These are phyloP conservation scores for Opeltia flavorubescens DNA, from an alignment of 495 filamentous ascomycete species.

Conservation along the genomic window DNA sequence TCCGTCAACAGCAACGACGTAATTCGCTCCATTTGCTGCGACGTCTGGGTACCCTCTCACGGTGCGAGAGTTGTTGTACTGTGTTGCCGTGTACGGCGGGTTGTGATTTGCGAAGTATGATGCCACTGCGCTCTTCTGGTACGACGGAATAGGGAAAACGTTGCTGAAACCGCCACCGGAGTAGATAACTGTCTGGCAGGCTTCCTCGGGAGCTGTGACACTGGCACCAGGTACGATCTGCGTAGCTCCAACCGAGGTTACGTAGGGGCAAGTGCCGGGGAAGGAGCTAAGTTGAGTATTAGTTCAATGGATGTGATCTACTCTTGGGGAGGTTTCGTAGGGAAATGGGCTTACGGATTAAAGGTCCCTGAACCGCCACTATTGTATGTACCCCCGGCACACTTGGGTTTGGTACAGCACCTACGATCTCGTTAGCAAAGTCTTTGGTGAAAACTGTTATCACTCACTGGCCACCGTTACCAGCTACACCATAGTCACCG, in stretches of 20 bases:
- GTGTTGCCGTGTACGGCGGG: neutral
- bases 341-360: neutral
- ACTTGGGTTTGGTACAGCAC: slow-evolving; percentile 12
- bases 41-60: slow-evolving; percentile 26
- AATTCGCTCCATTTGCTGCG: slow-evolving; percentile 17
- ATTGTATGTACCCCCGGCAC: slow-evolving; percentile 2
- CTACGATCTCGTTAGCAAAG: neutral
- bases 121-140: slow-evolving; percentile 21
- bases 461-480: slow-evolving; percentile 7
- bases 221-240: slow-evolving; percentile 18
- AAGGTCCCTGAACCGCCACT: slow-evolving; percentile 2
- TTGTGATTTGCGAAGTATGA: slow-evolving; percentile 18
- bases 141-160: slow-evolving; percentile 24
- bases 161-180: slow-evolving; percentile 38
- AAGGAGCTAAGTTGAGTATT: slow-evolving; percentile 22
- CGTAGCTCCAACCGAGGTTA: slow-evolving; percentile 31
- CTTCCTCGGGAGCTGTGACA: slow-evolving; percentile 23
- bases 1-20: slow-evolving; percentile 15
- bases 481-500: slow-evolving; percentile 29
- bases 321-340: neutral
- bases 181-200: slow-evolving; percentile 16
- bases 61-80: slow-evolving; percentile 16
- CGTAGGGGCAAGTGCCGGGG: slow-evolving; percentile 31
- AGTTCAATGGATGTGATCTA: neutral
- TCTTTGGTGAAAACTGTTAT: slow-evolving; percentile 12